phyloP scores from a whole-genome alignment of 768 basidiomycete species.

The Sistotremastrum suecicum region DNA sequence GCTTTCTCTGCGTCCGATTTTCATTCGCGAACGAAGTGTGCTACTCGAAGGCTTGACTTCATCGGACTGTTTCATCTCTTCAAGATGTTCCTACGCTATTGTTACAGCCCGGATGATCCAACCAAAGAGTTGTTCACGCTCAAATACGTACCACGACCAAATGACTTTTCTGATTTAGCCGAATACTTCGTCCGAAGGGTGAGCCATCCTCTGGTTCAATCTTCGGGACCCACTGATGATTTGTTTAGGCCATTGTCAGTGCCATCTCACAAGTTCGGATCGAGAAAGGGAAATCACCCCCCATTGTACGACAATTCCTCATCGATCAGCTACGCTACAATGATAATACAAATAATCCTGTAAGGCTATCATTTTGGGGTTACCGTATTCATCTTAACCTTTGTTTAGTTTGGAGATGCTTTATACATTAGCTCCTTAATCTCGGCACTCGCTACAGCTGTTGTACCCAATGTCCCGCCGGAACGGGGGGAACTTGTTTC shows the following conservation, averaged over 20 bases:
- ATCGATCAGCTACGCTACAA: conserved; percentile 91
- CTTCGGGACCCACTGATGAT: not conserved
- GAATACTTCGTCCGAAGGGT: conserved; percentile 96
- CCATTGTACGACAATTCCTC: conserved; percentile 74
- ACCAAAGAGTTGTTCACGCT: conserved; percentile 76
- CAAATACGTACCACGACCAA: conserved; percentile 87
- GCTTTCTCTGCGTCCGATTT: conserved; percentile 3
- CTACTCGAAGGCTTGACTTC: conserved; percentile 68
- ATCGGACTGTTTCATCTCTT: conserved; percentile 90
- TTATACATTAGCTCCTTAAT: conserved; percentile 83
- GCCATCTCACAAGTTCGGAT: conserved; percentile 81
- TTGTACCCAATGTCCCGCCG: conserved; percentile 61
- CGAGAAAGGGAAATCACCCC: conserved; percentile 73
- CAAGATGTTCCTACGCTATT: conserved; percentile 85
- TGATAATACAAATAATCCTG: conserved; percentile 84
- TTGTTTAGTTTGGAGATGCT: conserved; percentile 70
- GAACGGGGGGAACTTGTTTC: conserved; percentile 69
- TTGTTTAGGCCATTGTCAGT: conserved; percentile 52
- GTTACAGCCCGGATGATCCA: conserved; percentile 74
- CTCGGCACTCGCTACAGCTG: conserved; percentile 65
- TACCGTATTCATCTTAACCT: conserved; percentile 2
- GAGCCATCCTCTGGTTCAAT: conserved; percentile 9
- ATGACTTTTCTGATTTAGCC: conserved; percentile 81
- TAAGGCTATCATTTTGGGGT: conserved; percentile 23
- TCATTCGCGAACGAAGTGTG: conserved; percentile 42